Conservation (phyloP, 139 green algal species). For the Micractinium sp. region DNA sequence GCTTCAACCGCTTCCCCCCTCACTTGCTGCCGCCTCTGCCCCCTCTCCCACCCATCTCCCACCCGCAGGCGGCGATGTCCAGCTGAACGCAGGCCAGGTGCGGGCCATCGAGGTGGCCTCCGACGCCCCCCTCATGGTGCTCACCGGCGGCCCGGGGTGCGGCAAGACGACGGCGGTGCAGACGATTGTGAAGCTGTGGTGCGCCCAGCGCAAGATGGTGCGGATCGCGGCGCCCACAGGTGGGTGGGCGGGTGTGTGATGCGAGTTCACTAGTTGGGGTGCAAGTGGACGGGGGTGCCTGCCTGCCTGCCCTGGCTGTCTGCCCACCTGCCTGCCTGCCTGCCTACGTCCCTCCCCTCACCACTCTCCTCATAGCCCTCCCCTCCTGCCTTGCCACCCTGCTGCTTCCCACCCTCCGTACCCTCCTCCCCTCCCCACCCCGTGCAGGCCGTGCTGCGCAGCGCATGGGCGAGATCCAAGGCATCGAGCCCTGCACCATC, state of each 20-base stretch:
- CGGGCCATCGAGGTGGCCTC: conserved; percentile 56
- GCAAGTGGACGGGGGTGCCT: background rate
- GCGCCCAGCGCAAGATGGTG: conserved; percentile 52
- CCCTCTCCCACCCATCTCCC: background rate
- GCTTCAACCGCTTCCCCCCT: too few species aligned
- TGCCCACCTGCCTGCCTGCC: background rate
- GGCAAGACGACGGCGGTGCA: conserved; percentile 74
- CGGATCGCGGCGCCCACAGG: conserved; percentile 71
- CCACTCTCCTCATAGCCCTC: background rate
- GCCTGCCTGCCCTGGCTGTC: background rate
- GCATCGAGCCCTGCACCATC: conserved; percentile 61
- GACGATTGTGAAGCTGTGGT: conserved; percentile 64
- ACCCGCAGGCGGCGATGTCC: conserved; percentile 15
- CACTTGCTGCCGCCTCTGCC: background rate
- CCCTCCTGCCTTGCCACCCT: background rate
- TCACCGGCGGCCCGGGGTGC: conserved; percentile 78
- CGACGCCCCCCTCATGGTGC: conserved; percentile 58
- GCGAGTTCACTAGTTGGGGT: background rate
- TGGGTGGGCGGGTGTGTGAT: background rate
- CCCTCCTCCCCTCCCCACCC: background rate
- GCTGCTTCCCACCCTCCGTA: background rate
- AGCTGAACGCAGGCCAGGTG: conserved; percentile 56
- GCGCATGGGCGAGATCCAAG: conserved; percentile 54
- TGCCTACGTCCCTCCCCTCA: background rate
- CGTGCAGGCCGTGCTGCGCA: conserved; percentile 66